Conservation (phyloP, 2,329 filamentous ascomycete species). For the Grosmannia penicillata region DNA sequence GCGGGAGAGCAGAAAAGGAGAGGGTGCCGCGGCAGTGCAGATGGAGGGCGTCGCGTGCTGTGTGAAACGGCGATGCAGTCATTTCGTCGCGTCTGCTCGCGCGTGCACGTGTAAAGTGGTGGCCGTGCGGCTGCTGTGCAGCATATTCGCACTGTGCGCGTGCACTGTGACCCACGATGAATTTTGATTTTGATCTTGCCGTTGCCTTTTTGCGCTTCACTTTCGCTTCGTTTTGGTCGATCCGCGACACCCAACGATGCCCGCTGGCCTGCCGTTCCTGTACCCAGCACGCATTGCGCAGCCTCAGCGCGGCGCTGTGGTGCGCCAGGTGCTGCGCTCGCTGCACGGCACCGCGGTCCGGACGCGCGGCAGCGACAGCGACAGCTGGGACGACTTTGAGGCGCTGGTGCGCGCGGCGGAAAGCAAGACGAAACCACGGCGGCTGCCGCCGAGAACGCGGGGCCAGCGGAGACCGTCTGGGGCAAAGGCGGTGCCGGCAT, state of each 20-base stretch:
- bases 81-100: too few species aligned
- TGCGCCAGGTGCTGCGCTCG: slow-evolving; percentile 15
- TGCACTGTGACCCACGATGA: background rate
- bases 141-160: background rate
- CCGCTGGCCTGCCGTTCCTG: slow-evolving; percentile 47
- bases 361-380: background rate
- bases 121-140: background rate
- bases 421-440: background rate
- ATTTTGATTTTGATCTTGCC: background rate
- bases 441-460: background rate
- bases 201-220: background rate
- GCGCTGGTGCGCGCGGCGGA: background rate
- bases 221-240: background rate
- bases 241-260: slow-evolving; percentile 19
- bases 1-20: background rate
- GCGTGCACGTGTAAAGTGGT: slow-evolving; percentile 3
- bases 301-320: slow-evolving; percentile 13
- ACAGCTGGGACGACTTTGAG: background rate
- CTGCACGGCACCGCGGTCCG: slow-evolving; percentile 11
- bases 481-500: too few species aligned
- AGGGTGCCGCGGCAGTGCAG: background rate
- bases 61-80: too few species aligned
- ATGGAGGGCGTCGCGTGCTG: background rate
- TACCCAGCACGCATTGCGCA: slow-evolving; percentile 56
- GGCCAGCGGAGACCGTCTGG: too few species aligned